Base-by-base conservation (phyloP, 1,284 basidiomycete genomes). In the Malassezia obtusa region DNA sequence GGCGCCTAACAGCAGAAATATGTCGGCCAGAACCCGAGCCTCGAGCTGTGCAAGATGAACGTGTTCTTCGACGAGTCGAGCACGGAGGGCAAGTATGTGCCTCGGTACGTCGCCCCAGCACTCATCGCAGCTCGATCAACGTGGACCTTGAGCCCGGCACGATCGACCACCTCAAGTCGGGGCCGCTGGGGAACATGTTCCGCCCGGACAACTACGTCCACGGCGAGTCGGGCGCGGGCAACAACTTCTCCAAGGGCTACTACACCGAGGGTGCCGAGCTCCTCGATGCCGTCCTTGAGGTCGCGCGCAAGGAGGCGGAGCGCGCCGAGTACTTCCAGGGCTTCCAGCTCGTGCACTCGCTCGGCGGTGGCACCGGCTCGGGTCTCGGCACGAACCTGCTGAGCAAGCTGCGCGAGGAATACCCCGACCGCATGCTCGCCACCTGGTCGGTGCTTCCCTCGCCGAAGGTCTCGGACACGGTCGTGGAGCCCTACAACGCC, bases 401-500 rank as follows among this genome's bases (percentile, higher is more conserved):
- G 62, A 72, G 56, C 68, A 75, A 71, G 67, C 62, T 75, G 51
- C 67, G 70, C 41, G 70, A 73, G 51, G 75, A 75, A 64, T 68
- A 60, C 71, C 60, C 67, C 82, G 84, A 75, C 63, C 81, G 90
- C 56, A 95, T 95, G 87, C 79, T 95, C 52, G 81, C 87, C 17
- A 94, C 91, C 0, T 96, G 89, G 73, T 92, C 89, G 0, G 80
- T 95, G 55, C 77, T 95, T 19, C 91, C 91, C 2, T 87, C 87
- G 31, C 89, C 91, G 2, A 89, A 89, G 76, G 88, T 94, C 6
- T 92, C 89, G 0, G 91, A 95, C 76, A 95, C 91, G 1, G 84
- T 95, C 50, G 89, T 95, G 32, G 91, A 95, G 82, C 86, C 86
- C 0, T 94, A 95, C 77, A 95, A 95, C 73, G 83, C 89, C 2